Conservation (phyloP, 352 stramenopile genomes). For the Phytophthora megakarya region DNA sequence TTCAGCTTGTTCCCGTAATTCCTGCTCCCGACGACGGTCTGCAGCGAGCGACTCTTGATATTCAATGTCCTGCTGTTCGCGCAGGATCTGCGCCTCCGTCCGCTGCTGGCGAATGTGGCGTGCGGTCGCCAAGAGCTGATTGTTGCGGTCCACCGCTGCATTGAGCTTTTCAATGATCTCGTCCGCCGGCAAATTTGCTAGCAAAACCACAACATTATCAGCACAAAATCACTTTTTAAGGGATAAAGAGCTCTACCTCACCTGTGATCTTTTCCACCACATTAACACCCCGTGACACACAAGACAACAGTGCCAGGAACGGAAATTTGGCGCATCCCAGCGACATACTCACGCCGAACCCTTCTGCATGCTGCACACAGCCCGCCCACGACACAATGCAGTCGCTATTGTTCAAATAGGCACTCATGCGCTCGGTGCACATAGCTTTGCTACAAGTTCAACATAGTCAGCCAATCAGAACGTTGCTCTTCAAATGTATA, state of each 20-base stretch:
- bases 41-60: slow-evolving; percentile 92
- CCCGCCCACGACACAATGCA: slow-evolving; percentile 84
- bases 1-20: slow-evolving; percentile 51
- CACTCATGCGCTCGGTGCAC: slow-evolving; percentile 72
- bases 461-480: slow-evolving; percentile 12
- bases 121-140: slow-evolving; percentile 69
- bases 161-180: slow-evolving; percentile 71
- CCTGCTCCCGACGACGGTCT: slow-evolving; percentile 84
- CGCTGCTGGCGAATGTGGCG: slow-evolving; percentile 75
- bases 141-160: slow-evolving; percentile 68
- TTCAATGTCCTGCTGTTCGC: slow-evolving; percentile 93
- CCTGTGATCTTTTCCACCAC: slow-evolving; percentile 88
- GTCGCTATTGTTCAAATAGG: slow-evolving; percentile 82
- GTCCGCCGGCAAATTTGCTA: slow-evolving; percentile 62
- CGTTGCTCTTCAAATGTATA: slow-evolving; percentile 17
- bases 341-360: slow-evolving; percentile 81
- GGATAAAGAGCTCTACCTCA: slow-evolving; percentile 20
- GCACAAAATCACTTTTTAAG: background rate
- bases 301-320: slow-evolving; percentile 81
- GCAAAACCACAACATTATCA: slow-evolving; percentile 3
- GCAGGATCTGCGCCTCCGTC: slow-evolving; percentile 85
- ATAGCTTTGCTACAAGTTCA: slow-evolving; percentile 50
- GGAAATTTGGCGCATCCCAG: slow-evolving; percentile 84
- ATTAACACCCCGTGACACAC: slow-evolving; percentile 76
- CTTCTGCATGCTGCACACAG: slow-evolving; percentile 79